Evolutionary conservation across 208 protist species (phyloP), one percentile per base, ranked within the genome.

Genomic region (Naegleria fowleri): DNA sequence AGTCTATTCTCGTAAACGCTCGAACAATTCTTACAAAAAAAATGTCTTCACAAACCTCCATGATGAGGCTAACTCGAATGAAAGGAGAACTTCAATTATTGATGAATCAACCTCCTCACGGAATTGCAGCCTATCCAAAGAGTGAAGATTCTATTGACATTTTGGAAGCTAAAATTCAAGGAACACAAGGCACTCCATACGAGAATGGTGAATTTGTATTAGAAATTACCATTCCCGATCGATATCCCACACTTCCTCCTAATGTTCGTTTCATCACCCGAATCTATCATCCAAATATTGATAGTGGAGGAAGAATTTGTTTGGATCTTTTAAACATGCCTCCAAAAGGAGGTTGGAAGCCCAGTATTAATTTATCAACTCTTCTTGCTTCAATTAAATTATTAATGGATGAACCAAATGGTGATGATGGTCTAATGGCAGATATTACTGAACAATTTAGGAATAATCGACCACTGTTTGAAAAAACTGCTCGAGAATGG

Each of bases 231-330:
- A 36, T 93, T n/a, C 83, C 83, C 4, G n/a, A 41, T 29, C 92
- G 93, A 51, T 97, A 97, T 79, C 96, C 96, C 0, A 95, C 95
- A 86, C 92, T 96, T 90, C 96, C 96, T 38, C 96, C 96, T 0
- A 93, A 95, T 39, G 90, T 95, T 29, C 67, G 48, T 25, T 97
- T 97, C 88, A 52, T 93, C 15, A 97, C 96, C 29, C 92, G 92
- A 19, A 95, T 97, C 33, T 97, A 97, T 89, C 96, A 97, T 91
- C 96, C 96, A 43, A 97, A 97, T 52, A 96, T 97, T 59, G 96
- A 97, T 90, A 76, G 67, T 41, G 91, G 89, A 38, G 96, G 96
- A 0, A 91, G 95, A 48, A 97, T 97, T 52, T 97, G 95, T 88
- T 92, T 97, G 6, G 95, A 97, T 89, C 93, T 92, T 43, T 92